Base-by-base conservation (phyloP, 179 eudicot species). In the Nepenthes alata region DNA sequence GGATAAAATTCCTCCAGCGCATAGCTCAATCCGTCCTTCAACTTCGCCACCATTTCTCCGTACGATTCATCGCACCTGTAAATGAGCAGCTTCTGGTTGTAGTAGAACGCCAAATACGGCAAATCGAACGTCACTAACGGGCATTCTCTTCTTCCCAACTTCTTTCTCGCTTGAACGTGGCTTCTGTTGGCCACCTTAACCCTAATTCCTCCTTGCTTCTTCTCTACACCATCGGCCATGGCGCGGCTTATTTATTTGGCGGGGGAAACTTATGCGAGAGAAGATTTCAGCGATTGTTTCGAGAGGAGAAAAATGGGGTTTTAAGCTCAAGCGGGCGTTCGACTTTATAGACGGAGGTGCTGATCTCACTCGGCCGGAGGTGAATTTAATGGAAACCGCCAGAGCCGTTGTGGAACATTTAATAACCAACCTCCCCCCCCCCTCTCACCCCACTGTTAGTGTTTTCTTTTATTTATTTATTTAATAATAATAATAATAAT, bases 51-150 rank as follows among this genome's bases (percentile, higher is more conserved):
- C 0, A 36, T 59, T 0, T 57, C 80, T 53, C 78, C 83, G 47
- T 74, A 82, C 0, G 45, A 41, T 4, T 7, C 45, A 41, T 55
- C 55, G 11, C 78, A 78, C 66, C 78, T 76, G 75, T 82, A 85
- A 34, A 85, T 35, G 34, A 85, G 6, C 47, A 85, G 45, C 75
- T 85, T 85, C 38, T 85, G 91, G 76, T 85, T 85, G 66, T 85
- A 85, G 69, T 60, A 85, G 62, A 85, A 85, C 58, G 85, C 87
- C 11, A 85, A 2, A 54, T 85, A 85, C 11, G 91, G 87, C n/a
- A 85, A 83, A 65, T 85, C 91, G 58, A 85, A 85, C 15, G 91
- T 85, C 58, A 78, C 74, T 64, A 85, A 34, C 38, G 78, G 91
- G 47, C 85, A 82, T 63, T 85, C 91, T 63, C 55, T 63, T 56